A percentile compares a stretch with the other conserved stretches of the same genome.
These are phyloP conservation scores for Ogataea zsoltii DNA, from an alignment of 805 yeast genomes.

Conservation along the genomic window DNA sequence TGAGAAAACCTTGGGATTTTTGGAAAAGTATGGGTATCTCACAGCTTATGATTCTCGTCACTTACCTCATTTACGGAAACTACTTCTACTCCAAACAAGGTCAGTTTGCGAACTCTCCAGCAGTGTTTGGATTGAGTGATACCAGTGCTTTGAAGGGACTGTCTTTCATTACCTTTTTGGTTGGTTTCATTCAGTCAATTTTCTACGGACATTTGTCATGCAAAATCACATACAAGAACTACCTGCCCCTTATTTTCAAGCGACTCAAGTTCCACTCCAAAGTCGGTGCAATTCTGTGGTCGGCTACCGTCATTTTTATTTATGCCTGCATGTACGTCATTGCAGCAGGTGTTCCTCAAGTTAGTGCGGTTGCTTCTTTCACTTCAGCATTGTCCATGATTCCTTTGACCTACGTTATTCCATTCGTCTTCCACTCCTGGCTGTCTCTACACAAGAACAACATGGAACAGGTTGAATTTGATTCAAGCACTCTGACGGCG, in stretches of 20 bases:
- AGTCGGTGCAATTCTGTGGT: conserved; percentile 29
- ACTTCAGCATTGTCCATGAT: conserved; percentile 30
- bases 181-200: conserved; percentile 45
- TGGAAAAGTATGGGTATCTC: conserved; percentile 48
- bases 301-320: conserved; percentile 13
- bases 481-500: conserved; percentile 13
- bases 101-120: conserved; percentile 44
- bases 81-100: conserved; percentile 48
- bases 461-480: conserved; percentile 8
- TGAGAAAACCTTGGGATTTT: conserved; percentile 49
- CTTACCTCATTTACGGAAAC: conserved; percentile 44
- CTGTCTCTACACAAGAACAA: conserved; percentile 18
- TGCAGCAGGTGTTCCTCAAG: conserved; percentile 30
- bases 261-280: conserved; percentile 36
- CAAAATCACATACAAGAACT: conserved; percentile 44
- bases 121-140: conserved; percentile 43
- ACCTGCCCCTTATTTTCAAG: conserved; percentile 34
- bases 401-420: conserved; percentile 31
- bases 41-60: conserved; percentile 40
- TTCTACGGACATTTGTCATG: conserved; percentile 49
- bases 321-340: conserved; percentile 20
- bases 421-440: conserved; percentile 25
- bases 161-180: conserved; percentile 38
- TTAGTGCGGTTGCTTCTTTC: conserved; percentile 25
- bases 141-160: conserved; percentile 34